Percentiles rank a stretch among this genome's conserved stretches.
phyloP scores from a whole-genome alignment of 2,329 filamentous ascomycete species.

The Fusarium sp. region DNA sequence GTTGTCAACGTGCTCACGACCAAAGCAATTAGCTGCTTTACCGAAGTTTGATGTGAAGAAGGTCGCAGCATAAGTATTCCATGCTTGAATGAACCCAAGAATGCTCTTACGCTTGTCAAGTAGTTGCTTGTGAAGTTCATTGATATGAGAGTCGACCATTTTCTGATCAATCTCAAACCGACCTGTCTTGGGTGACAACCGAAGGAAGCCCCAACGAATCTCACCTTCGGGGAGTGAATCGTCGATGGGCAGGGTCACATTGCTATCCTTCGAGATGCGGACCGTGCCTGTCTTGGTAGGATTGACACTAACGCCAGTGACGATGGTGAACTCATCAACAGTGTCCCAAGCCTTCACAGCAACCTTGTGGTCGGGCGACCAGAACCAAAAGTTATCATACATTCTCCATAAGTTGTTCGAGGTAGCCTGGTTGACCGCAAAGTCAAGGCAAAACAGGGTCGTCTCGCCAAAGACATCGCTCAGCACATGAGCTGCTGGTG shows the following conservation, averaged over 20 bases:
- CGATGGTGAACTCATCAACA: slow-evolving; percentile 64
- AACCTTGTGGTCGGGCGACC: slow-evolving; percentile 63
- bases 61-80: slow-evolving; percentile 64
- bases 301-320: slow-evolving; percentile 70
- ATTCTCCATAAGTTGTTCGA: slow-evolving; percentile 67
- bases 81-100: slow-evolving; percentile 59
- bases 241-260: slow-evolving; percentile 40
- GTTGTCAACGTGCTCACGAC: slow-evolving; percentile 62
- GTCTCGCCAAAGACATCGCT: slow-evolving; percentile 70
- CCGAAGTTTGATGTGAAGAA: slow-evolving; percentile 68
- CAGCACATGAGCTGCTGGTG: slow-evolving; percentile 69
- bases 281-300: slow-evolving; percentile 61
- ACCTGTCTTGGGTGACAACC: slow-evolving; percentile 63
- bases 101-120: slow-evolving; percentile 62
- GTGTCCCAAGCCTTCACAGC: slow-evolving; percentile 70
- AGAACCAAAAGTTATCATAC: slow-evolving; percentile 76
- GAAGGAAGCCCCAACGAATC: slow-evolving; percentile 67
- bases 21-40: slow-evolving; percentile 63
- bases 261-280: slow-evolving; percentile 51
- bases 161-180: slow-evolving; percentile 69
- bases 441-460: slow-evolving; percentile 73
- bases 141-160: slow-evolving; percentile 69
- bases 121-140: slow-evolving; percentile 69
- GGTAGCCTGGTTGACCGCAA: slow-evolving; percentile 69
- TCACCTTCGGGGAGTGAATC: slow-evolving; percentile 58